Base-by-base conservation (phyloP, 2,329 filamentous ascomycete genomes). In the Diaporthe velutina region DNA sequence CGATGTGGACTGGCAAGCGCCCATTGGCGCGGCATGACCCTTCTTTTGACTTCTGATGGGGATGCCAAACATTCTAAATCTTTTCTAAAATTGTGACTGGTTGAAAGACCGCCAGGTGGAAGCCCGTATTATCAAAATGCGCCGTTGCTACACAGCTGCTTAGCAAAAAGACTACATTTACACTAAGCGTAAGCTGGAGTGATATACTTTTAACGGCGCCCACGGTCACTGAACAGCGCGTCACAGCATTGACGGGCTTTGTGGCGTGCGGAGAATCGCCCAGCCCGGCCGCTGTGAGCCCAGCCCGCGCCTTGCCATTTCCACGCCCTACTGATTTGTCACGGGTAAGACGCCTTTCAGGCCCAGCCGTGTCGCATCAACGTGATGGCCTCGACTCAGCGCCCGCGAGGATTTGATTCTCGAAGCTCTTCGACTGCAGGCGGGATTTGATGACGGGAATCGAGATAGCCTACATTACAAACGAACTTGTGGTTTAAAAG, bases 281-380 rank as follows among this genome's bases (percentile, higher is more conserved):
- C 61, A 67, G 30, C 61, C 61, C 30, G 12, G 35, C 9, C 8
- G 33, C 4, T 7, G 35, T 2, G 1, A 42, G 35, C 35, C 22
- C 7, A 61, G 58, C n/a, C 38, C 58, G 64, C 48, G 64, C 48
- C 48, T 50, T 54, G 64, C 64, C 48, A 68, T 54, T 68, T 1
- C 25, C 64, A 9, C 64, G 45, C 64, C 64, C 33, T 68, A 54
- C 8, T 67, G 64, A 67, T 68, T 68, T 68, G 64, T 68, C 64
- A 68, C 33, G 33, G 64, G 45, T 68, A 33, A 54, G 64, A 68
- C 64, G 64, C 64, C 64, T 68, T 52, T 50, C 30, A 50, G 10
- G 15, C 10, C 19, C 7, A 38, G 30, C 30, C 60, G 60, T 50
- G 28, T 50, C 45, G 28, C 61, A 7, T 22, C 38, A 3, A 12